Conservation (phyloP, 805 yeast species). For the Zygosaccharomyces gambellarensis region DNA sequence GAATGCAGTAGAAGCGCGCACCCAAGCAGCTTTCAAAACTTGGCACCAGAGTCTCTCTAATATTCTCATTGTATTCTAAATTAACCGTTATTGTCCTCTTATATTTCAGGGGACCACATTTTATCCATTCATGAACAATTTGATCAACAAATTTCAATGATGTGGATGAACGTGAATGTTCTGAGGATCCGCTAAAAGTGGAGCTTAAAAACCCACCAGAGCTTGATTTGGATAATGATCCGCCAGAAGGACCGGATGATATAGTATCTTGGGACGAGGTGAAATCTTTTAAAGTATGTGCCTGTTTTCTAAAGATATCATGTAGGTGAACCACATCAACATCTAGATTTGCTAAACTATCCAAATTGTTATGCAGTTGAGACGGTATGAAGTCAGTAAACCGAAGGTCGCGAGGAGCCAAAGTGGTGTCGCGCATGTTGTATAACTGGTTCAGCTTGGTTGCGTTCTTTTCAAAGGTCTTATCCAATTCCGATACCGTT, state of each 20-base stretch:
- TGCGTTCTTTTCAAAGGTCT: constrained; percentile 22
- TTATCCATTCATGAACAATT: constrained; percentile 27
- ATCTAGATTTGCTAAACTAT: constrained; percentile 29
- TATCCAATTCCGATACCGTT: constrained; percentile 13
- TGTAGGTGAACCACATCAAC: constrained; percentile 18
- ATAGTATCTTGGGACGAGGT: constrained; percentile 9
- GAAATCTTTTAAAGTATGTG: constrained; percentile 19
- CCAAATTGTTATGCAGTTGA: constrained; percentile 29
- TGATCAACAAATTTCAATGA: constrained; percentile 23
- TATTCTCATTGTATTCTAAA: constrained; percentile 39
- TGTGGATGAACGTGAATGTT: constrained; percentile 8
- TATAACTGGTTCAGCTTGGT: constrained; percentile 26
- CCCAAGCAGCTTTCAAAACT: constrained; percentile 59
- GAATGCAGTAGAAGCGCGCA: constrained; percentile 53
- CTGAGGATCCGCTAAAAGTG: constrained; percentile 14
- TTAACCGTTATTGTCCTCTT: constrained; percentile 37
- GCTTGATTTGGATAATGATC: constrained; percentile 9
- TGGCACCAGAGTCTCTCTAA: constrained; percentile 51
- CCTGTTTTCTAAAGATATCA: constrained; percentile 31
- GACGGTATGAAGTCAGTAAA: constrained; percentile 30
- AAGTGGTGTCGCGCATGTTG: constrained; percentile 17
- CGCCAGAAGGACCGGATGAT: constrained; percentile 11
- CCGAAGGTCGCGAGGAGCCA: constrained; percentile 21
- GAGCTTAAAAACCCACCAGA: constrained; percentile 12
- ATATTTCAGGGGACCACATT: constrained; percentile 32